phyloP scores from a whole-genome alignment of 2,329 filamentous ascomycete genomes.

The Fusarium sterilihyphosum region DNA sequence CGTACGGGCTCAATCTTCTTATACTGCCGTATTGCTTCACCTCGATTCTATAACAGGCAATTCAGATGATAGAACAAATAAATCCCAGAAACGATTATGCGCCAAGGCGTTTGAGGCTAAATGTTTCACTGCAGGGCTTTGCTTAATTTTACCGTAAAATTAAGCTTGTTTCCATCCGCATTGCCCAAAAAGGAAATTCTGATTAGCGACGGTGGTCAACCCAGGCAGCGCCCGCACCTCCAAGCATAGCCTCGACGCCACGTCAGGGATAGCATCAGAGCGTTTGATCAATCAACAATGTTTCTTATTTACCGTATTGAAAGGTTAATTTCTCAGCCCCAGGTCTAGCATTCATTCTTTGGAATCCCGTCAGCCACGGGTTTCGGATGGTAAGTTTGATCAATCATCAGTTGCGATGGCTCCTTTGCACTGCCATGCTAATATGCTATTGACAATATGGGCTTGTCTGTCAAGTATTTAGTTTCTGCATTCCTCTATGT shows the following conservation, averaged over 20 bases:
- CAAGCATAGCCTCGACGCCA: background rate
- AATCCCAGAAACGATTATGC: background rate
- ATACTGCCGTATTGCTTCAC: background rate
- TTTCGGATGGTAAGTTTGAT: background rate
- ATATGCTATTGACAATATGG: background rate
- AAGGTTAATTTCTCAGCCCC: background rate
- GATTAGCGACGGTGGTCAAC: background rate
- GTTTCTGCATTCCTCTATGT: fast-evolving
- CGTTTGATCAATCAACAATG: background rate
- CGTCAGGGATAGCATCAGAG: background rate
- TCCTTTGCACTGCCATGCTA: background rate
- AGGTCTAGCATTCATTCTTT: background rate
- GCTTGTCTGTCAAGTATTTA: background rate
- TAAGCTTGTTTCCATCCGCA: background rate
- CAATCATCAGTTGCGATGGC: background rate
- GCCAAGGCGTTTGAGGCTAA: background rate
- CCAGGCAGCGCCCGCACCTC: background rate
- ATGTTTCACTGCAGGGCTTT: background rate
- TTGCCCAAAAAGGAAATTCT: background rate
- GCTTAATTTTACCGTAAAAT: background rate
- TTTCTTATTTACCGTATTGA: background rate
- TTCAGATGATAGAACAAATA: background rate
- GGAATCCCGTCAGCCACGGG: background rate
- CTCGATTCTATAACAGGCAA: background rate
- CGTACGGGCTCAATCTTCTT: background rate